Percentiles rank a stretch among this genome's conserved stretches.
phyloP scores from a whole-genome alignment of 2,329 filamentous ascomycete species.

The Ceratocystis alfenasii region DNA sequence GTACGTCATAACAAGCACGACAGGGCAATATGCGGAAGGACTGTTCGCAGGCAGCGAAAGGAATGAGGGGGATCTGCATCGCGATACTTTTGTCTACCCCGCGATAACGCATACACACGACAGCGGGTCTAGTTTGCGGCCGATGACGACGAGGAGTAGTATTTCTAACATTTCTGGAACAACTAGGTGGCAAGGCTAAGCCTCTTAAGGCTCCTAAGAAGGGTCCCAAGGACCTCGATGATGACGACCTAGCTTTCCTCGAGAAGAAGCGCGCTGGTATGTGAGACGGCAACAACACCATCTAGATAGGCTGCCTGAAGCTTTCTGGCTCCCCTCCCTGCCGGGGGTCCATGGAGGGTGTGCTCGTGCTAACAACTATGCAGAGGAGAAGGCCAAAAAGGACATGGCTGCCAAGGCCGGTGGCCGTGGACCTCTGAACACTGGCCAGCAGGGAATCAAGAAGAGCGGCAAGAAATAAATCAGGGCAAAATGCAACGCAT shows the following conservation, averaged over 20 bases:
- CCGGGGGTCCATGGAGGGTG: background rate
- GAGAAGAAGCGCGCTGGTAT: constrained; percentile 76
- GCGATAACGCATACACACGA: background rate
- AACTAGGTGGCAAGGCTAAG: constrained; percentile 66
- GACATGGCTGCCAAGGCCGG: constrained; percentile 70
- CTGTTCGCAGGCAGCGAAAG: background rate
- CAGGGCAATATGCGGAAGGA: background rate
- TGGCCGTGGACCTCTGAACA: constrained; percentile 80
- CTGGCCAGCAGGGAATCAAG: constrained; percentile 82
- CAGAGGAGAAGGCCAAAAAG: constrained; percentile 76
- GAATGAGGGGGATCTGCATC: constrained; percentile 3
- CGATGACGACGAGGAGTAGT: background rate
- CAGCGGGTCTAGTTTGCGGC: background rate
- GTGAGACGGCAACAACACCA: background rate
- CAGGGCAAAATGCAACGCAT: background rate
- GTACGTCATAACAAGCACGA: constrained; percentile 31
- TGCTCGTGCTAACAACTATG: constrained; percentile 7
- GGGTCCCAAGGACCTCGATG: constrained; percentile 67
- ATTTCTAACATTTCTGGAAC: constrained; percentile 6
- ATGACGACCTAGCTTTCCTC: constrained; percentile 71
- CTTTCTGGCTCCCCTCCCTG: background rate
- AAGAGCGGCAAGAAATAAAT: constrained; percentile 92
- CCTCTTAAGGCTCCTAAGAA: constrained; percentile 85
- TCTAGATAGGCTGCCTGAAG: background rate
- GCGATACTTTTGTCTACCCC: background rate